These are phyloP conservation scores for Clausena lansium DNA, from an alignment of 345 rosid genomes.

Conservation along the genomic window DNA sequence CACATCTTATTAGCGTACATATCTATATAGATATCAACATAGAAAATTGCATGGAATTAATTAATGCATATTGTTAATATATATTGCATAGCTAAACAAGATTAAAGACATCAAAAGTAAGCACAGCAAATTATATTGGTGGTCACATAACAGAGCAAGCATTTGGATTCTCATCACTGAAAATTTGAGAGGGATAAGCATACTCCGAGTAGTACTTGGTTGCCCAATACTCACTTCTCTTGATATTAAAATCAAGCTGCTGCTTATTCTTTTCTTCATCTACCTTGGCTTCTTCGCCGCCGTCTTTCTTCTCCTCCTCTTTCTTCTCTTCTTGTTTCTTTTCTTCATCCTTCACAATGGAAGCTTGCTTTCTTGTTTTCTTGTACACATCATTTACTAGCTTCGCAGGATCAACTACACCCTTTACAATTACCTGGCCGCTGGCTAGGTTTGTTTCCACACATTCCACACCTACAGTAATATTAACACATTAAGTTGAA, in stretches of 20 bases:
- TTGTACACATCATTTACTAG: slow-evolving; percentile 47
- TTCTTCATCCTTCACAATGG: slow-evolving; percentile 50
- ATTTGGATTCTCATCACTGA: slow-evolving; percentile 76
- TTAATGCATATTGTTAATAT: too few species aligned
- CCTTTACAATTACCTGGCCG: slow-evolving; percentile 47
- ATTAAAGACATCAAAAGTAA: neutral
- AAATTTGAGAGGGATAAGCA: slow-evolving; percentile 43
- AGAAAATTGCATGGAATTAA: too few species aligned
- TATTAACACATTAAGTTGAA: too few species aligned
- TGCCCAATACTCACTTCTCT: slow-evolving; percentile 46
- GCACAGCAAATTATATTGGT: neutral
- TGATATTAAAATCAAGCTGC: slow-evolving; percentile 31
- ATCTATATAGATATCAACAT: too few species aligned
- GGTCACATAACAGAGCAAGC: slow-evolving; percentile 61
- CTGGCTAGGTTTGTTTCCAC: slow-evolving; percentile 52
- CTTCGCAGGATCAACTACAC: slow-evolving; percentile 48
- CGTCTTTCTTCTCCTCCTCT: slow-evolving; percentile 22
- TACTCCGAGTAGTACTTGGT: slow-evolving; percentile 36
- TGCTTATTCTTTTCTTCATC: slow-evolving; percentile 27
- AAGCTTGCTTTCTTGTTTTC: slow-evolving; percentile 52
- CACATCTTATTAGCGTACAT: too few species aligned
- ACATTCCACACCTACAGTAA: slow-evolving; percentile 50
- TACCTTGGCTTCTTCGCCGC: slow-evolving; percentile 17
- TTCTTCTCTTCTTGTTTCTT: slow-evolving; percentile 43
- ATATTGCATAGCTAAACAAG: too few species aligned